Base-by-base conservation (phyloP, 306 rosid species). In the Begonia peltatifolia region DNA sequence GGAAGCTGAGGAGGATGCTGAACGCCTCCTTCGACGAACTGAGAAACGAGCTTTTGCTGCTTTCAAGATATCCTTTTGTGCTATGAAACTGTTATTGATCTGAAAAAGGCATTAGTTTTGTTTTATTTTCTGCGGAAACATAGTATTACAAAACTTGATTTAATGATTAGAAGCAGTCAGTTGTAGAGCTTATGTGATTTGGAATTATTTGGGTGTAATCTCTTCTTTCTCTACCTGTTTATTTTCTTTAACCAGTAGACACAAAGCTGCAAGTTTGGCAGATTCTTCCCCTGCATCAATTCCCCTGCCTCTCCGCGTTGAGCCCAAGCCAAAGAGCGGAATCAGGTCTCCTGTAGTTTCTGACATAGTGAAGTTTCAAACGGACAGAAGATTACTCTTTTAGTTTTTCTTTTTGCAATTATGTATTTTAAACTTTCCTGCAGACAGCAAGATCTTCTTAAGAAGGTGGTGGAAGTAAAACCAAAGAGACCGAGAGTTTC, bases 1-100 rank as follows among this genome's bases (percentile, higher is more conserved):
- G 97, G 97, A 90, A 76, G 97, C 97, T 3, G 97, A 90, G 82
- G 97, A 90, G 77, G 97, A 90, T 71, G 97, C 97, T 38, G 97
- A 90, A 18, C 94, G 94, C 70, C 95, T 90, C 67, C 85, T 90
- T 53, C 89, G 92, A 10, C 94, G 97, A 53, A 85, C 97, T 42
- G 97, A 90, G 73, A 90, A 85, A 68, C 77, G 97, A 46, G 95
- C 97, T 52, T 90, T 85, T 78, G 97, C 97, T 50, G 97, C 94
- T 46, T 90, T 90, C 68, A 90, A 90, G 86, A 90, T 89, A 89
- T 89, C 97, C 95, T 89, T 76, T 74, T 15, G 20, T n/a, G 12
- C n/a, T 1, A 41, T 20, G 20, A 13, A 60, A 58, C 30, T 44
- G 14, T n/a, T 5, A 10, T 12, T 44, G 14, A 6, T 44, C 48